Evolutionary conservation across 768 basidiomycete species (phyloP), one percentile per base, ranked within the genome.

Genomic region (Pholiota conissans): DNA sequence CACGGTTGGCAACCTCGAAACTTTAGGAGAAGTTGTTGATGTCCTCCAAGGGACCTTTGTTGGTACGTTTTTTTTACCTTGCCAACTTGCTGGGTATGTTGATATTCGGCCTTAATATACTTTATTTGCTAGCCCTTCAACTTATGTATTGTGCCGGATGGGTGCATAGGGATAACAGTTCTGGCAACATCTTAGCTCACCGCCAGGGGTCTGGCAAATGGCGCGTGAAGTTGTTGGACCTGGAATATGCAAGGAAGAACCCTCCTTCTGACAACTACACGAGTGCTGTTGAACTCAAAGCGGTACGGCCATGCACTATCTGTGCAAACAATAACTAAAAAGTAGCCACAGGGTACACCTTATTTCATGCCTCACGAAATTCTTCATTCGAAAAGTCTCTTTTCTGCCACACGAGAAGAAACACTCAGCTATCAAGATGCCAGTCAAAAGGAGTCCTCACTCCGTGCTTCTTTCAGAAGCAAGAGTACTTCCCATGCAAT

Each of bases 111-210:
- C 24, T 24, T 45, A 9, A 35, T 54, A 37, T 22, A 22, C 22
- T 29, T 32, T 10, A 6, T 11, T 3, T 20, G 37, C 13, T 30
- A 63, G 61, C 55, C 13, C 58, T 63, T 18, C 47, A 51, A 27
- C 20, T 63, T 10, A n/a, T 63, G 34, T 53, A 52, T 5, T 53
- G 58, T 22, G 61, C 52, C 3, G 54, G 59, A 2, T 60, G 59
- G 59, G 59, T 60, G 13, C 59, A 60, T 35, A 37, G 59, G 10
- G 61, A 63, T 24, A 57, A 60, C 28, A 63, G 61, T 46, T 48
- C 32, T 18, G 58, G 58, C 11, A 63, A 63, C 20, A 49, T 63
- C n/a, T 24, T 52, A n/a, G 56, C 50, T 20, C 24, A 52, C 9
- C 35, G 52, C 35, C 5, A n/a, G 14, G 29, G 3, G 10, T 8